Conservation (phyloP, 108 stramenopile genomes). For the Skeletonema menzelii region DNA sequence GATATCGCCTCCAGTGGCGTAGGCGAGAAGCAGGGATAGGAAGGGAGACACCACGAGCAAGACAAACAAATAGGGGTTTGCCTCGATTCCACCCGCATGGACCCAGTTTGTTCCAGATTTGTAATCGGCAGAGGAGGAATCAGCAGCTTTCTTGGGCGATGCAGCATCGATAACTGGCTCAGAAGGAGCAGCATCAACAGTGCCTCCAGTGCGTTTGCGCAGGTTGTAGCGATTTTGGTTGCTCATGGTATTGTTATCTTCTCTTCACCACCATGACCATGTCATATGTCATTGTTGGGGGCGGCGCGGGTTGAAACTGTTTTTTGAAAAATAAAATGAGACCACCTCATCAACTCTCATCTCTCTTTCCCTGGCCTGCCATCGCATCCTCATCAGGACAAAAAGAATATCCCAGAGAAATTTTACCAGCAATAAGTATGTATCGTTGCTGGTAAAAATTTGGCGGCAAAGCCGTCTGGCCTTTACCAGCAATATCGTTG, state of each 20-base stretch:
- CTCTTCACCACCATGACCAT: not conserved
- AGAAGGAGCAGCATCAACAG: not conserved
- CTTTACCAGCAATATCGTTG: no score
- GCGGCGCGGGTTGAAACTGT: no score
- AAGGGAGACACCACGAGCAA: constrained; percentile 55
- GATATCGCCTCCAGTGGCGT: constrained; percentile 50
- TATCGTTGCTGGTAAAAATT: no score
- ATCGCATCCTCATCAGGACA: no score
- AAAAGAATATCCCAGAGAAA: no score
- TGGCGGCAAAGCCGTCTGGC: no score
- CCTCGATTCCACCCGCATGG: constrained; percentile 56
- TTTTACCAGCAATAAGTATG: no score
- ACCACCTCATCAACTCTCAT: no score
- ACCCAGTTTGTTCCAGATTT: constrained; percentile 63
- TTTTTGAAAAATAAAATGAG: no score
- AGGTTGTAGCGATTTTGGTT: constrained; percentile 23
- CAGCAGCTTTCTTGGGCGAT: not conserved
- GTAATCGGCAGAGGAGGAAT: constrained; percentile 21
- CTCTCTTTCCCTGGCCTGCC: no score
- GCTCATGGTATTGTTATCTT: constrained; percentile 13
- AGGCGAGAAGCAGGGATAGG: constrained; percentile 54
- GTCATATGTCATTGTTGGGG: not conserved
- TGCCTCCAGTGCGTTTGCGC: constrained; percentile 25
- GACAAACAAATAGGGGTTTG: constrained; percentile 60
- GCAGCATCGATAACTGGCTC: not conserved